A percentile compares a stretch with the other conserved stretches of the same genome.
Conservation (phyloP, 2,329 filamentous ascomycete species). For the Malbranchea cinnamomea region DNA sequence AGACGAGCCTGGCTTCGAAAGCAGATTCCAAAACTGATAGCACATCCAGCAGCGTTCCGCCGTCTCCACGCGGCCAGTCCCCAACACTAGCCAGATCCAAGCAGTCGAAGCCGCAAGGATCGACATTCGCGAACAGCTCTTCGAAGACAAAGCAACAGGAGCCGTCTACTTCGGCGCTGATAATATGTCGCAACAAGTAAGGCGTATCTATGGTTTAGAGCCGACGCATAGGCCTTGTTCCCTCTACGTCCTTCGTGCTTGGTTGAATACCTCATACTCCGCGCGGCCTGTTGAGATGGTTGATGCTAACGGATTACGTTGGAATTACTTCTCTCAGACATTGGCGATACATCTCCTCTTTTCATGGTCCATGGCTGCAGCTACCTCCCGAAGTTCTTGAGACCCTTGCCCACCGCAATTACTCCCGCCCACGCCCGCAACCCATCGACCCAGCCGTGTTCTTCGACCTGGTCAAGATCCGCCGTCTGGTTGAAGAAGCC, state of each 20-base stretch:
- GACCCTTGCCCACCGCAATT: conserved; percentile 64
- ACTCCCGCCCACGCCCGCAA: conserved; percentile 57
- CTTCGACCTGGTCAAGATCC: conserved; percentile 73
- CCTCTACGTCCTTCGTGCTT: too few species aligned
- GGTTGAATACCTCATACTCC: too few species aligned
- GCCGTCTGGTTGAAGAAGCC: conserved; percentile 64
- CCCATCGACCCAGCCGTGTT: conserved; percentile 68
- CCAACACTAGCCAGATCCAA: conserved; percentile 2
- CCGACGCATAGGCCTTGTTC: too few species aligned
- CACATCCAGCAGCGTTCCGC: conserved; percentile 3
- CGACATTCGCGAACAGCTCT: conserved; percentile 4
- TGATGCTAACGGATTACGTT: too few species aligned
- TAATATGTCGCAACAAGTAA: conserved; percentile 56
- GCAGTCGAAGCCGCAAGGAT: conserved; percentile 5
- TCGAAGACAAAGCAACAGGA: conserved; percentile 6
- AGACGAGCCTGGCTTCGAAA: conserved; percentile 5
- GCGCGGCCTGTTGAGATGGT: background rate
- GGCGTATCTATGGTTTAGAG: background rate
- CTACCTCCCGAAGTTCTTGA: conserved; percentile 66
- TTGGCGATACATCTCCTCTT: conserved; percentile 73
- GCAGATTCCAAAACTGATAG: conserved; percentile 4
- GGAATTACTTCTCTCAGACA: too few species aligned
- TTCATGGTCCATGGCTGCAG: conserved; percentile 71
- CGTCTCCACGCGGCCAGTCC: conserved; percentile 5
- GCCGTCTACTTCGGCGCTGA: conserved; percentile 36